A percentile compares a stretch with the other conserved stretches of the same genome.
phyloP scores from a whole-genome alignment of 768 basidiomycete species.

The Trametes meyenii region DNA sequence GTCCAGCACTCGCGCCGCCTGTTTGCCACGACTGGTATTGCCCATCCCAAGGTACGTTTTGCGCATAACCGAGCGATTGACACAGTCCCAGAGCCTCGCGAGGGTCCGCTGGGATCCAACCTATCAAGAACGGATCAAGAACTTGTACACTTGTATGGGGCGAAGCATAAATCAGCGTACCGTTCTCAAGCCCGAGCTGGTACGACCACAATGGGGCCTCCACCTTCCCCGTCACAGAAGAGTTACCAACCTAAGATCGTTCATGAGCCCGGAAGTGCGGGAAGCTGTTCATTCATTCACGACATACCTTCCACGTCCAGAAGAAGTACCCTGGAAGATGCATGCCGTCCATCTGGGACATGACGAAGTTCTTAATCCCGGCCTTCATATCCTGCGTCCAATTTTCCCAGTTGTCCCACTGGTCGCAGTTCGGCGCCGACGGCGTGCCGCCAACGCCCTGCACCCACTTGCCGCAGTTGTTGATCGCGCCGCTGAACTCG shows the following conservation, averaged over 20 bases:
- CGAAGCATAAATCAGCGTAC: background rate
- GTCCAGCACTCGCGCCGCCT: slow-evolving; percentile 59
- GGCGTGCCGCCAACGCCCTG: slow-evolving; percentile 36
- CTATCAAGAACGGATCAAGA: slow-evolving; percentile 4
- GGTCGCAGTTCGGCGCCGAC: slow-evolving; percentile 38
- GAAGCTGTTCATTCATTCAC: background rate
- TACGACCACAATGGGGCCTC: slow-evolving; percentile 71
- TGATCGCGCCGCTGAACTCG: slow-evolving; percentile 73
- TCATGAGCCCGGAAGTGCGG: background rate
- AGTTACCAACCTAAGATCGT: slow-evolving; percentile 50
- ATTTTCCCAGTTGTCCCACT: slow-evolving; percentile 51
- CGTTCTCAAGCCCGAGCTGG: slow-evolving; percentile 66
- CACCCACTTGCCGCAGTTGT: slow-evolving; percentile 62
- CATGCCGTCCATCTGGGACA: slow-evolving; percentile 67
- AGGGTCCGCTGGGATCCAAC: slow-evolving; percentile 81
- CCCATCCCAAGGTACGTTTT: slow-evolving; percentile 51
- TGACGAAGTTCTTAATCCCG: slow-evolving; percentile 52
- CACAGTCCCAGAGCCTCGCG: slow-evolving; percentile 69
- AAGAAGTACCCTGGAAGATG: slow-evolving; percentile 62
- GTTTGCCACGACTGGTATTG: slow-evolving; percentile 68
- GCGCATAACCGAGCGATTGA: slow-evolving; percentile 46
- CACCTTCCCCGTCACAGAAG: slow-evolving; percentile 49
- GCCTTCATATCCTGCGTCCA: slow-evolving; percentile 56
- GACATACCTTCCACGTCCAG: slow-evolving; percentile 75
- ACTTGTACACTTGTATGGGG: too few species aligned